phyloP scores from a whole-genome alignment of 1,284 basidiomycete species.

The Austroboletus rostrupii region DNA sequence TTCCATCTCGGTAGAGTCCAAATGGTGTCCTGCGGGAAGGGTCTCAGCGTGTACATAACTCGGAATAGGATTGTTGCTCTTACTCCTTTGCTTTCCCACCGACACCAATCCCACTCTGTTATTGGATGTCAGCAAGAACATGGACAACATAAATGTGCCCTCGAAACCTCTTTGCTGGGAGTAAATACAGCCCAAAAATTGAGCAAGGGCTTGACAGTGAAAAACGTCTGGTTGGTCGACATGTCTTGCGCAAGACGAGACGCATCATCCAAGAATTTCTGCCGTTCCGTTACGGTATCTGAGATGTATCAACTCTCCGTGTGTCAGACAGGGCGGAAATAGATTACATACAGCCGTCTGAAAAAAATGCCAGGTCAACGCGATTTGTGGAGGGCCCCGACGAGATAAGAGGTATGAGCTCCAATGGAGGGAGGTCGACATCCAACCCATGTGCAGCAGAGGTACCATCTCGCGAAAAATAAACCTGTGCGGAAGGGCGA shows the following conservation, averaged over 20 bases:
- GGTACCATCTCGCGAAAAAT: constrained; percentile 7
- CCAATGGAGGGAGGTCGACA: constrained; percentile 41
- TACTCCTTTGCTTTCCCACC: constrained; percentile 68
- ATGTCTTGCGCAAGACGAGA: constrained; percentile 64
- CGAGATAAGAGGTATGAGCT: constrained; percentile 54
- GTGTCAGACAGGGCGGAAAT: not conserved
- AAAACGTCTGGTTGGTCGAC: constrained; percentile 71
- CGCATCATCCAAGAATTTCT: constrained; percentile 70
- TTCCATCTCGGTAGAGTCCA: constrained; percentile 76
- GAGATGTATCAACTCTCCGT: not conserved
- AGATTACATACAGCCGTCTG: constrained; percentile 70
- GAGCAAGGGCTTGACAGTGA: constrained; percentile 69
- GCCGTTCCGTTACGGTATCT: constrained; percentile 62
- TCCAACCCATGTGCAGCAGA: not conserved
- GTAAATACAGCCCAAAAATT: constrained; percentile 84
- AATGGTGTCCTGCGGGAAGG: constrained; percentile 56
- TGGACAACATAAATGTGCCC: not conserved
- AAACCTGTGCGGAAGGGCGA: constrained; percentile 9
- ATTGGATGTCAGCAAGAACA: constrained; percentile 2
- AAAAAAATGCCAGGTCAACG: constrained; percentile 77
- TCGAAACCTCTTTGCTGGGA: constrained; percentile 60
- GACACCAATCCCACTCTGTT: constrained; percentile 72
- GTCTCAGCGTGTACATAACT: constrained; percentile 6
- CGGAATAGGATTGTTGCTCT: constrained; percentile 14
- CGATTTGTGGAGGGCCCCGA: constrained; percentile 64